A percentile compares a stretch with the other conserved stretches of the same genome.
phyloP scores from a whole-genome alignment of 2,329 filamentous ascomycete genomes.

The Podosphaera xanthii region DNA sequence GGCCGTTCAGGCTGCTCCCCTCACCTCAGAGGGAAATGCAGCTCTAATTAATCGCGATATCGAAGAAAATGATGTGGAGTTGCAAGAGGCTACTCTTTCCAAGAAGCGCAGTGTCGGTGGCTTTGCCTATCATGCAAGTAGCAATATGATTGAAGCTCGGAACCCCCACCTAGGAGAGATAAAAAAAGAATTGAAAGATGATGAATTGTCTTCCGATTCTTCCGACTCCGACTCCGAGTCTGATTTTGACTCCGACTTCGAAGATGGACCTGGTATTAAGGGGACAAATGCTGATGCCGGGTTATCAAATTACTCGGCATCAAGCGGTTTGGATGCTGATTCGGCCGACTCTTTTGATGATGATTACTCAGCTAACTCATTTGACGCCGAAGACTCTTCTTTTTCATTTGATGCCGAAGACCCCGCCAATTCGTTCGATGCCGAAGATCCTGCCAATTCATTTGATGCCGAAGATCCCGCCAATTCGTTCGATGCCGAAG shows the following conservation, averaged over 20 bases:
- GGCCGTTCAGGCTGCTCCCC: conserved; percentile 9
- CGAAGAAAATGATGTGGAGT: background rate
- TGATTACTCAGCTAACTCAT: too few species aligned
- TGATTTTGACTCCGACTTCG: background rate
- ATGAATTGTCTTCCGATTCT: too few species aligned
- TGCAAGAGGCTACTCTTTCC: background rate
- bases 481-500: too few species aligned
- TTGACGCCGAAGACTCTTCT: too few species aligned
- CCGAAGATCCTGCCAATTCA: too few species aligned
- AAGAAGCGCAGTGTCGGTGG: background rate
- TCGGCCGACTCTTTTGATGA: too few species aligned
- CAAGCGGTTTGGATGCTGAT: too few species aligned
- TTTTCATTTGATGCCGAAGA: too few species aligned
- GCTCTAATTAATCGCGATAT: conserved; percentile 2
- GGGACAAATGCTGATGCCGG: too few species aligned
- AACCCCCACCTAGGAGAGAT: background rate
- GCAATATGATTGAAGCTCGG: background rate
- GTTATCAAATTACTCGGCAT: too few species aligned
- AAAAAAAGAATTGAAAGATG: background rate
- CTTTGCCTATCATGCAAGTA: background rate
- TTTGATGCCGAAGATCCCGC: too few species aligned
- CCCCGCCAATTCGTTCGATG: too few species aligned
- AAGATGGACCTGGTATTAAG: background rate
- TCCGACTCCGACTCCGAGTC: background rate
- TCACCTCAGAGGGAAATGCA: background rate